These are phyloP conservation scores for Suillus fuscotomentosus DNA, from an alignment of 768 basidiomycete species.

Conservation along the genomic window DNA sequence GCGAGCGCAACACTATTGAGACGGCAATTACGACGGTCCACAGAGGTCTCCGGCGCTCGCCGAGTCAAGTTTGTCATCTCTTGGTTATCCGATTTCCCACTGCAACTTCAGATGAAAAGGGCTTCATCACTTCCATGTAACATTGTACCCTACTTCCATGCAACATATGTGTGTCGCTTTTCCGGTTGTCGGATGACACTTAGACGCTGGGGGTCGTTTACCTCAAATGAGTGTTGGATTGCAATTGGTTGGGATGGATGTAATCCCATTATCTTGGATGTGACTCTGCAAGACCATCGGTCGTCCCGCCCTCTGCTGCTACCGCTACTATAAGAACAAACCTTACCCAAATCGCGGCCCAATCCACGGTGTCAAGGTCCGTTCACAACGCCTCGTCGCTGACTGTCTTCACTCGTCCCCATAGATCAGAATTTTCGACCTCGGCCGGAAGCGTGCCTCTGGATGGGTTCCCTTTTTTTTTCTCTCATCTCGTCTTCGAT, in stretches of 20 bases:
- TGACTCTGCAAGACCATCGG: conserved; percentile 39
- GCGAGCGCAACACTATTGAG: background rate
- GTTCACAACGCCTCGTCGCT: conserved; percentile 11
- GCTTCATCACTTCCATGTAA: background rate
- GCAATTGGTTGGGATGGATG: conserved; percentile 1
- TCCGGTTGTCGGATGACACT: background rate
- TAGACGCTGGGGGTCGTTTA: background rate
- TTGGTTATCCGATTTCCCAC: background rate
- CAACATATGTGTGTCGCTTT: background rate
- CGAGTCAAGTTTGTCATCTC: background rate
- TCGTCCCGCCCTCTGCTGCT: conserved; percentile 90
- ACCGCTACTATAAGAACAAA: conserved; percentile 99
- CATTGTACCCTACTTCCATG: background rate
- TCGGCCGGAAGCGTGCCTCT: conserved; percentile 92
- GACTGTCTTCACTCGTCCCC: background rate
- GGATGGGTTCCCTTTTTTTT: conserved; percentile 99
- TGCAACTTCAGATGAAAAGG: background rate
- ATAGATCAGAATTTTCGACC: conserved; percentile 95
- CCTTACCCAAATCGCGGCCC: conserved; percentile 93
- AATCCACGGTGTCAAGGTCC: conserved; percentile 95
- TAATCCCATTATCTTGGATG: background rate
- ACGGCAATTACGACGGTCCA: no score
- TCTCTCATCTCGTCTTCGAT: conserved; percentile 93
- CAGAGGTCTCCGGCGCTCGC: background rate
- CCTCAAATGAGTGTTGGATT: background rate